phyloP scores from a whole-genome alignment of 2,329 filamentous ascomycete species.

The Gaeumannomyces tritici region DNA sequence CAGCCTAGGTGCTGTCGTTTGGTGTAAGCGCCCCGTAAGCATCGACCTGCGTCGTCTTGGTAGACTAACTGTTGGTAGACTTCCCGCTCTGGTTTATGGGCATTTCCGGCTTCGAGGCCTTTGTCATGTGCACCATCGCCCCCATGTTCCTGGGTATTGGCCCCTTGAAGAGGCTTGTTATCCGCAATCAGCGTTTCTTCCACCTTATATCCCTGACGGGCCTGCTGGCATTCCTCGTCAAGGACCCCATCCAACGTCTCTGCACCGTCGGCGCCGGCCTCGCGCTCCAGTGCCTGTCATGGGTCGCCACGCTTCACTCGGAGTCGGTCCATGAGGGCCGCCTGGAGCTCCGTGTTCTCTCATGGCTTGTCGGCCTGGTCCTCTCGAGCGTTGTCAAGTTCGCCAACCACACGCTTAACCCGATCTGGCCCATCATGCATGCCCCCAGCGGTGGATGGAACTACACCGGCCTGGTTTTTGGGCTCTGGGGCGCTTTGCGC shows the following conservation, averaged over 20 bases:
- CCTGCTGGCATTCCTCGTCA: constrained; percentile 68
- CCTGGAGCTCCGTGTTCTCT: constrained; percentile 73
- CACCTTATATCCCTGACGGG: constrained; percentile 69
- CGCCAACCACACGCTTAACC: constrained; percentile 89
- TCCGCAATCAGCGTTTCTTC: constrained; percentile 58
- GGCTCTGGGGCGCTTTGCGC: constrained; percentile 63
- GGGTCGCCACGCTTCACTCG: constrained; percentile 72
- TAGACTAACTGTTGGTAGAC: constrained; percentile 36
- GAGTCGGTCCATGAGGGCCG: constrained; percentile 65
- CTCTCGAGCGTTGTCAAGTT: constrained; percentile 86
- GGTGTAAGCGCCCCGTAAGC: constrained; percentile 40
- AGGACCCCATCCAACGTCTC: constrained; percentile 64
- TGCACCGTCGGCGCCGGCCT: constrained; percentile 76
- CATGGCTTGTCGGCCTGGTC: constrained; percentile 73
- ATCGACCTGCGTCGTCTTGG: constrained; percentile 1
- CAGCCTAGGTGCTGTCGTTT: constrained; percentile 77
- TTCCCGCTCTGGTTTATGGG: constrained; percentile 99
- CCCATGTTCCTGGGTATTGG: constrained; percentile 69
- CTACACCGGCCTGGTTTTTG: constrained; percentile 67
- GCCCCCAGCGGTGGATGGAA: constrained; percentile 88
- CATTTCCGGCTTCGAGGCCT: constrained; percentile 87
- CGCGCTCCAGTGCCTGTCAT: constrained; percentile 70
- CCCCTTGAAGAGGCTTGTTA: constrained; percentile 56
- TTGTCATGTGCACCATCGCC: constrained; percentile 76
- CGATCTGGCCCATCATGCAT: constrained; percentile 92